These are phyloP conservation scores for Diaporthe caulivora DNA, from an alignment of 2,329 filamentous ascomycete genomes.

Conservation along the genomic window DNA sequence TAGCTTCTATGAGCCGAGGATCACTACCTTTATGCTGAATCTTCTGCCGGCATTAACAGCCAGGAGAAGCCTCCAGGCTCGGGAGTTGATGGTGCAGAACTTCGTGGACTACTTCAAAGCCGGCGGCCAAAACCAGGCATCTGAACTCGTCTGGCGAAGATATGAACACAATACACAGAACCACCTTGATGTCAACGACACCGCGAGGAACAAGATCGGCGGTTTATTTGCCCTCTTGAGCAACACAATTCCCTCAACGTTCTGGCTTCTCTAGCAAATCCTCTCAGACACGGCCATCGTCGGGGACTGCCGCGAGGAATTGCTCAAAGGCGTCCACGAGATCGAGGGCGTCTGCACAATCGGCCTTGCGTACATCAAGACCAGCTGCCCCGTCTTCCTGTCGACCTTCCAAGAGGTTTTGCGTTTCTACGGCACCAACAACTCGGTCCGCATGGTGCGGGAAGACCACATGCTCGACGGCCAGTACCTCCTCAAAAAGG, in stretches of 20 bases:
- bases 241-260: conserved; percentile 52
- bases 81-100: too few relatives aligned
- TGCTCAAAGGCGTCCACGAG: conserved; percentile 2
- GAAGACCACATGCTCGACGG: not conserved
- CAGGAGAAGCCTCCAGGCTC: too few relatives aligned
- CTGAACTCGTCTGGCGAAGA: too few relatives aligned
- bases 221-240: conserved; percentile 49
- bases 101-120: too few relatives aligned
- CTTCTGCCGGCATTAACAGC: too few relatives aligned
- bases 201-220: conserved; percentile 54
- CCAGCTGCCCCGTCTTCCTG: conserved; percentile 44
- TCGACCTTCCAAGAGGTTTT: conserved; percentile 47
- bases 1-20: too few relatives aligned
- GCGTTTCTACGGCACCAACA: conserved; percentile 42
- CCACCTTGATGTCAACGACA: conserved; percentile 43
- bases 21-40: too few relatives aligned
- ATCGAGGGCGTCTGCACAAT: conserved; percentile 28
- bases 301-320: conserved; percentile 44
- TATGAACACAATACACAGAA: too few relatives aligned
- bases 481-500: not conserved
- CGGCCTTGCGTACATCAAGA: conserved; percentile 42
- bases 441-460: not conserved
- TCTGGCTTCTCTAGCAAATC: conserved; percentile 54
- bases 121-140: too few relatives aligned
- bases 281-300: conserved; percentile 49